Conservation (phyloP, 2,329 filamentous ascomycete species). For the Aphanocladium album region DNA sequence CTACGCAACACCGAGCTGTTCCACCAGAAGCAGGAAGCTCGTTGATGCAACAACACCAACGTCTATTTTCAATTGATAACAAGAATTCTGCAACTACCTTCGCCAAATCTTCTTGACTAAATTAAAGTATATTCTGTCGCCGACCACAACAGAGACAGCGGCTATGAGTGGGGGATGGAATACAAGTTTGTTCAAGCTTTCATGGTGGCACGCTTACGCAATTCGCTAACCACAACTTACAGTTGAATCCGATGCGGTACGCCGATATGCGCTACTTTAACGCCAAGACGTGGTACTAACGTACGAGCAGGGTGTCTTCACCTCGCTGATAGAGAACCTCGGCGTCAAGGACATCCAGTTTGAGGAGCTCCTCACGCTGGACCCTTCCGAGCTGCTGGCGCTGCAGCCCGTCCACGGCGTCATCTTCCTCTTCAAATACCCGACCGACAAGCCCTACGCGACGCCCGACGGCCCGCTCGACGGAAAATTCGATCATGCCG, state of each 20-base stretch:
- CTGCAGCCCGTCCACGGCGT: conserved; percentile 85
- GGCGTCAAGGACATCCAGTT: conserved; percentile 94
- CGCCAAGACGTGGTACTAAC: not conserved
- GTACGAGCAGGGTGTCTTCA: conserved; percentile 75
- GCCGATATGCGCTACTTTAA: conserved; percentile 23
- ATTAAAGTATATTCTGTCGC: not conserved
- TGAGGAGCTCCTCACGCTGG: conserved; percentile 89
- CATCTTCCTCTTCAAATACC: conserved; percentile 98
- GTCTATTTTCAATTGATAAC: not conserved
- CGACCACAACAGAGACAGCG: conserved; percentile 4
- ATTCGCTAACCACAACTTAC: conserved; percentile 19
- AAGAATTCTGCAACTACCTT: not conserved
- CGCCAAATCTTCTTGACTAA: not conserved
- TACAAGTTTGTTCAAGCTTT: conserved; percentile 56
- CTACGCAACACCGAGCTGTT: not conserved
- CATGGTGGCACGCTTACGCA: not conserved
- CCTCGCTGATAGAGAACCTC: conserved; percentile 84
- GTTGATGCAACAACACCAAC: not conserved
- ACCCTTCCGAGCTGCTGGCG: conserved; percentile 65
- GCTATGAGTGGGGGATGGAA: conserved; percentile 84
- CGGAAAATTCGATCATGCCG: conserved; percentile 72
- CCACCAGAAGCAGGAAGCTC: not conserved
- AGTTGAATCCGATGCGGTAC: conserved; percentile 92
- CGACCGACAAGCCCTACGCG: conserved; percentile 61
- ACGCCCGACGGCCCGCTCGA: conserved; percentile 64